A percentile compares a stretch with the other conserved stretches of the same genome.
phyloP scores from a whole-genome alignment of 1,284 basidiomycete species.

The Ustilago nuda region DNA sequence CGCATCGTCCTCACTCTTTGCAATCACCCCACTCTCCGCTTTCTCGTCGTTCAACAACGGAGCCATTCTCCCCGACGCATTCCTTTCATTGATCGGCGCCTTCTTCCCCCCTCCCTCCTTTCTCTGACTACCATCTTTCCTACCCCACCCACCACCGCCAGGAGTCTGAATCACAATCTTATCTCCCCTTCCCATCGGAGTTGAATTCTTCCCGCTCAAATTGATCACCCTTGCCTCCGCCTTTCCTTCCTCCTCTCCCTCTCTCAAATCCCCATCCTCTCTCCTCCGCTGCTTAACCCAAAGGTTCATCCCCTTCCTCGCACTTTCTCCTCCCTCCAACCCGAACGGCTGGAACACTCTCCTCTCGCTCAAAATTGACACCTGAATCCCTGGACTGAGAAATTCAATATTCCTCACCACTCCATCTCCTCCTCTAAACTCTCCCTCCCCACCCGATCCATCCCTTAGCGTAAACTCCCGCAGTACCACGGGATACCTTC shows the following conservation, averaged over 20 bases:
- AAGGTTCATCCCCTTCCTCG: conserved; percentile 82
- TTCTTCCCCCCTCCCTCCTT: conserved; percentile 9
- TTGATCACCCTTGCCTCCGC: conserved; percentile 77
- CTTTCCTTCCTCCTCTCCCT: conserved; percentile 53
- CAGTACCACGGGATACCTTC: conserved; percentile 87
- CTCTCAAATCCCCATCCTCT: conserved; percentile 77
- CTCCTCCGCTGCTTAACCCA: conserved; percentile 84
- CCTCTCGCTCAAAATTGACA: conserved; percentile 87
- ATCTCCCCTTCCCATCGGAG: conserved; percentile 87
- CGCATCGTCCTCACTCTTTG: conserved; percentile 17
- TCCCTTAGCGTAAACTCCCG: conserved; percentile 82
- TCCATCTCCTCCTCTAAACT: conserved; percentile 86
- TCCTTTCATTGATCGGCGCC: conserved; percentile 41
- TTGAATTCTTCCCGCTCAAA: conserved; percentile 87
- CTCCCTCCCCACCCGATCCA: conserved; percentile 82
- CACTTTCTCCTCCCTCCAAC: conserved; percentile 84
- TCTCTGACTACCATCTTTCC: conserved; percentile 5
- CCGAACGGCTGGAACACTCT: conserved; percentile 91
- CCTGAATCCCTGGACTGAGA: conserved; percentile 80
- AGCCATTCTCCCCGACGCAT: conserved; percentile 47
- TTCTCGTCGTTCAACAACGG: conserved; percentile 39
- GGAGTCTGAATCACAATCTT: conserved; percentile 85
- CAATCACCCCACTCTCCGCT: conserved; percentile 34
- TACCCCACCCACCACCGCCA: conserved; percentile 91
- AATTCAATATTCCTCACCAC: conserved; percentile 89